These are phyloP conservation scores for Pseudogymnoascus sp. DNA, from an alignment of 2,329 filamentous ascomycete genomes.

Conservation along the genomic window DNA sequence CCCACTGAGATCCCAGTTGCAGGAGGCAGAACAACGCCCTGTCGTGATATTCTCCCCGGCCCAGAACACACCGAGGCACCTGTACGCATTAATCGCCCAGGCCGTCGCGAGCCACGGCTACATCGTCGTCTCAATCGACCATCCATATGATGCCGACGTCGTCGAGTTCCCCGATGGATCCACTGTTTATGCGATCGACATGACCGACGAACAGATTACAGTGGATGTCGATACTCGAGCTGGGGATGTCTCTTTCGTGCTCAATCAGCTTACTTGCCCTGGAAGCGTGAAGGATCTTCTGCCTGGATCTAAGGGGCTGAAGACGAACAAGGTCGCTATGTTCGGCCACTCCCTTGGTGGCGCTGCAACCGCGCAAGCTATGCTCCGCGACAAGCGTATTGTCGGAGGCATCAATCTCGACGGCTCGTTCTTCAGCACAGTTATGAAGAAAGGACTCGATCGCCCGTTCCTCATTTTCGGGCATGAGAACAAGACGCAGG, in stretches of 20 bases:
- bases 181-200: slow-evolving; percentile 17
- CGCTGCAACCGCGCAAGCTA: slow-evolving; percentile 30
- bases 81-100: slow-evolving; percentile 30
- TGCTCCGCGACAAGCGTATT: slow-evolving; percentile 30
- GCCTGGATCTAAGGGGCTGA: slow-evolving; percentile 19
- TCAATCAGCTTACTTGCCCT: slow-evolving; percentile 20
- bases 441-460: slow-evolving; percentile 23
- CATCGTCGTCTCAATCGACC: slow-evolving; percentile 32
- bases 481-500: slow-evolving; percentile 26
- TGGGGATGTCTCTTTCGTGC: slow-evolving; percentile 24
- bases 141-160: slow-evolving; percentile 32
- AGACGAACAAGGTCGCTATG: slow-evolving; percentile 28
- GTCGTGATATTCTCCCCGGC: slow-evolving; percentile 33
- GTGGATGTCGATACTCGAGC: slow-evolving; percentile 20
- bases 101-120: slow-evolving; percentile 32
- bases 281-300: slow-evolving; percentile 10
- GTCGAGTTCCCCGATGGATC: slow-evolving; percentile 31
- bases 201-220: slow-evolving; percentile 17
- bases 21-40: slow-evolving; percentile 19
- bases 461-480: slow-evolving; percentile 32
- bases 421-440: slow-evolving; percentile 30
- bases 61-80: slow-evolving; percentile 26
- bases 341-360: slow-evolving; percentile 34
- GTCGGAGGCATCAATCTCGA: slow-evolving; percentile 36
- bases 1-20: not conserved